Base-by-base conservation (phyloP, 2,329 filamentous ascomycete species). In the Colletotrichum australisinense region DNA sequence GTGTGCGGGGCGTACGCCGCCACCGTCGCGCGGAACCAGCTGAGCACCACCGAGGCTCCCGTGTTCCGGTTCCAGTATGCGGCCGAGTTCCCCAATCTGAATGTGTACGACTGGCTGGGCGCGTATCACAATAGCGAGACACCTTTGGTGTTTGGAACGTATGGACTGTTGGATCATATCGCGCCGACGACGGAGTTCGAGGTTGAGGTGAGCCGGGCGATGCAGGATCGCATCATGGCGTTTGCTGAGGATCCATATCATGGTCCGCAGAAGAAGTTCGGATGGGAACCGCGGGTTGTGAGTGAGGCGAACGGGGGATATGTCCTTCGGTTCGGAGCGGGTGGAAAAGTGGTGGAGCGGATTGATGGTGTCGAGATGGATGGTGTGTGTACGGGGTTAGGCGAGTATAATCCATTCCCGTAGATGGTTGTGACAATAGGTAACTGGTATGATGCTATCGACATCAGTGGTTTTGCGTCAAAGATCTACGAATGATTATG, bases 11-110 rank as follows among this genome's bases (percentile, higher is more conserved):
- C 77, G 2, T 76, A 74, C 26, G 75, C 79, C 67, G 78, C 78
- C 14, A 80, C 77, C 42, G 76, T 66, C 38, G 77, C 76, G 60
- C 80, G 74, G 64, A 80, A 77, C 76, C 75, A 63, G 14, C 72
- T 76, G 35, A 65, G 53, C 53, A 66, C 53, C 26, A 58, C 38
- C 14, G 78, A 78, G 19, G 73, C 78, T 1, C 77, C 79, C 2
- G 83, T 83, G 2, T 85, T 81, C 74, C 82, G 83, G 24, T 85
- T 84, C 75, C 77, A 80, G 58, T 84, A 84, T 73, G 79, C 79
- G 3, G 84, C 83, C 62, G 82, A 83, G 66, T 86, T 84, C 75
- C 77, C 82, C 24, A 86, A 86, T 71, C 80, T 85, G 63, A 79
- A 80, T 16, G 81, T 81, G 0, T 77, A 77, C 30, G 71, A 77